Base-by-base conservation (phyloP, 1,139 yeast genomes). In the Geotrichum citri-aurantii region DNA sequence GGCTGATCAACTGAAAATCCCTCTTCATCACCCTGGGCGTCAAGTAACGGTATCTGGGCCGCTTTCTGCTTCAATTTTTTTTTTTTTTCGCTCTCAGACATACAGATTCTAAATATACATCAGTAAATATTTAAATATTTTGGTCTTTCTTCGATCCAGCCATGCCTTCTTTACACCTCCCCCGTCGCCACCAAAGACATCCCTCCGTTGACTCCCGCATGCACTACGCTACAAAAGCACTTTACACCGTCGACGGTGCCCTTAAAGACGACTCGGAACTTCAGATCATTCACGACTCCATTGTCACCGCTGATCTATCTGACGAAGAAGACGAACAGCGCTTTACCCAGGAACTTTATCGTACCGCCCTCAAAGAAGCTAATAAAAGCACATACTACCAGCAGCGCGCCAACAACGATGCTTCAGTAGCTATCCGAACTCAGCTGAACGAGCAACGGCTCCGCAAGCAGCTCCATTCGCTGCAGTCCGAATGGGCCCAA, bases 191-290 rank as follows among this genome's bases (percentile, higher is more conserved):
- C n/a, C 50, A 47, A 21, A 37, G 44, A 37, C 44, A 37, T 8
- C 44, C 44, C 7, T 37, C 44, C 21, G 19, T 37, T 37, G 44
- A 37, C 44, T 37, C 44, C 44, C 44, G 44, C 14, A 37, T 37
- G 19, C 46, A 42, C 12, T 53, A 29, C 23, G 31, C 50, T 24
- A 27, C 42, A 11, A 53, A 47, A 26, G 55, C 50, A 3, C 50
- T 53, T 33, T 53, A 53, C 46, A 46, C 40, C 29, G 64, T 57
- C 17, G 68, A 66, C 31, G 66, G 65, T 12, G 56, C 57, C 49
- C 48, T 62, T 50, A 63, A 62, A 40, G 59, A 64, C 47, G 70
- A 67, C 54, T 65, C 69, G 5, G 64, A 65, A 47, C 61, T 66
- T 29, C 60, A 62, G 46, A 57, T 66, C 50, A 66, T 65, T 50